Base-by-base conservation (phyloP, 805 yeast genomes). In the Pichia cephalocereana region DNA sequence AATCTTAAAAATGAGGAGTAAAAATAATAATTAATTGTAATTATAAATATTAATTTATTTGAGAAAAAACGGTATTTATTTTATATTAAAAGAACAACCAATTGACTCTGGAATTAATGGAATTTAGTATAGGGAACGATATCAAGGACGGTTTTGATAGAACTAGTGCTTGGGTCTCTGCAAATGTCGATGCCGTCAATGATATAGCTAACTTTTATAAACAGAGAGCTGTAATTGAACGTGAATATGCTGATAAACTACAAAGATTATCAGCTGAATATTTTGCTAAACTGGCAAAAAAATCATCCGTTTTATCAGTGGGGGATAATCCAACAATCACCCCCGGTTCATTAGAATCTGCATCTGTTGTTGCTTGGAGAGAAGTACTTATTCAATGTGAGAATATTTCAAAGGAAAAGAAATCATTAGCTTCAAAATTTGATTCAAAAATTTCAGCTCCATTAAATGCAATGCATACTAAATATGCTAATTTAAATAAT, bases 331-430 rank as follows among this genome's bases (percentile, higher is more conserved):
- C 99, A 0, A 76, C 80, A 40, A 77, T 86, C 40, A 93, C 99
- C 0, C 98, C 99, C 0, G 99, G 99, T 0, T 88, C 97, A 0
- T 70, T 91, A 44, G 98, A 93, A 61, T 76, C 86, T 54, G 96
- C 96, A 0, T 73, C 86, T 15, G 68, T 90, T 52, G 95, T 86
- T 12, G 78, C 95, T 2, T 91, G 99, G 99, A 87, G 78, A 41
- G 95, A 88, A 54, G 77, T 90, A 8, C 73, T 91, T 50, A 74
- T 84, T 4, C 93, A 87, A 60, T 86, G 96, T 1, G 97, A 90
- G 64, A 69, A 74, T 26, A 76, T 86, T 38, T 83, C 96, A 37
- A 77, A 73, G 46, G 95, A 86, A 56, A 81, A 80, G 55, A 61
- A 63, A 27, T 66, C 73, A 45, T 72, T 90, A 43, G 74, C 85